These are phyloP conservation scores for Capsicum chinense DNA, from an alignment of 257 asterid genomes.

Conservation along the genomic window DNA sequence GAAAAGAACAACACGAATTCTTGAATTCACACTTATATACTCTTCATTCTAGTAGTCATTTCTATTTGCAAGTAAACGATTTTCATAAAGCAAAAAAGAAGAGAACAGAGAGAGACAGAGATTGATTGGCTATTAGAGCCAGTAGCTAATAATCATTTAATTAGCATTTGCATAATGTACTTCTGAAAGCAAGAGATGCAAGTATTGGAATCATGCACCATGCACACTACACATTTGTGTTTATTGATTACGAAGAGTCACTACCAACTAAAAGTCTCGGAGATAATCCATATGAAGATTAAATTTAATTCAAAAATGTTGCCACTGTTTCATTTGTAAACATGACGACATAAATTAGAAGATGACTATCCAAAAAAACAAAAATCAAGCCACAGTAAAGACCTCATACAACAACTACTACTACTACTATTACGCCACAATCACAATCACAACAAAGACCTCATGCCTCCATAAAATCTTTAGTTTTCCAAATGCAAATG, in stretches of 20 bases:
- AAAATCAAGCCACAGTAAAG: conserved; percentile 29
- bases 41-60: neutral
- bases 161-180: neutral
- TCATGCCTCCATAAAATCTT: conserved; percentile 5
- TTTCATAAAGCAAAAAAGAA: neutral
- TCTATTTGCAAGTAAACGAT: neutral
- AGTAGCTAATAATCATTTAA: conserved; percentile 1
- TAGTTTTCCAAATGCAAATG: neutral
- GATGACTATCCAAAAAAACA: neutral
- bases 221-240: neutral
- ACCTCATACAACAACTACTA: conserved; percentile 19
- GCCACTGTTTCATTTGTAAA: neutral
- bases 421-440: neutral
- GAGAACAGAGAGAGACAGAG: neutral
- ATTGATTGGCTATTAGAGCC: neutral
- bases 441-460: neutral
- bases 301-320: neutral
- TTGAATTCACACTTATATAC: neutral
- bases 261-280: neutral
- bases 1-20: neutral
- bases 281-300: neutral
- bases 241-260: conserved; percentile 13
- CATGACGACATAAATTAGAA: neutral
- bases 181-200: conserved; percentile 16
- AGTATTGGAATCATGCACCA: neutral